Conservation (phyloP, 2,329 filamentous ascomycete species). For the Trichoderma semiorbis region DNA sequence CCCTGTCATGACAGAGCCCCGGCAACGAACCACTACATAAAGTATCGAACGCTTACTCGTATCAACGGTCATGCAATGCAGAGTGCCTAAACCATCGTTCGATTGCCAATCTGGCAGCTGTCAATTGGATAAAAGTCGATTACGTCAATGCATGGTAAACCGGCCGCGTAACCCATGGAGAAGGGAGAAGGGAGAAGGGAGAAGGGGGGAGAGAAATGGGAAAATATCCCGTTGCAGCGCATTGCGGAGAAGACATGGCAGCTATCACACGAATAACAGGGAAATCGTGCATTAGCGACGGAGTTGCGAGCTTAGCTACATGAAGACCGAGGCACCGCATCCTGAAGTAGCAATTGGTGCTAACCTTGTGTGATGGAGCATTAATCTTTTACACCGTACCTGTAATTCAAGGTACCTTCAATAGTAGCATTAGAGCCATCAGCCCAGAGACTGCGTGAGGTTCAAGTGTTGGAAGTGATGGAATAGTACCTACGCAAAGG, state of each 20-base stretch:
- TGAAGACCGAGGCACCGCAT: not conserved
- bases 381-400: not conserved
- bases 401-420: not conserved
- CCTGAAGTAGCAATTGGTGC: not conserved
- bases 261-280: not conserved
- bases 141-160: not conserved
- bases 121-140: not conserved
- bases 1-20: not conserved
- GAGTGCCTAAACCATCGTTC: not conserved
- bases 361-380: not conserved
- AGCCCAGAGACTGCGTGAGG: too few species aligned
- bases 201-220: not conserved
- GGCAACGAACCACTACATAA: not conserved
- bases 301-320: not conserved
- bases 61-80: not conserved
- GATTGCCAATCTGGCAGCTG: not conserved
- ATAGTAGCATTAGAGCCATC: too few species aligned
- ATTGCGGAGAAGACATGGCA: not conserved
- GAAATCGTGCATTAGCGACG: constrained; percentile 1
- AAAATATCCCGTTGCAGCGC: not conserved
- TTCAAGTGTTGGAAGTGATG: not conserved
- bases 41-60: not conserved
- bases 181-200: not conserved
- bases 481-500: not conserved
- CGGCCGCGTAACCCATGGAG: not conserved